Evolutionary conservation across 192 early-diverging fungal species (phyloP), one percentile per base, ranked within the genome.

Genomic region (Coemansia sp.): DNA sequence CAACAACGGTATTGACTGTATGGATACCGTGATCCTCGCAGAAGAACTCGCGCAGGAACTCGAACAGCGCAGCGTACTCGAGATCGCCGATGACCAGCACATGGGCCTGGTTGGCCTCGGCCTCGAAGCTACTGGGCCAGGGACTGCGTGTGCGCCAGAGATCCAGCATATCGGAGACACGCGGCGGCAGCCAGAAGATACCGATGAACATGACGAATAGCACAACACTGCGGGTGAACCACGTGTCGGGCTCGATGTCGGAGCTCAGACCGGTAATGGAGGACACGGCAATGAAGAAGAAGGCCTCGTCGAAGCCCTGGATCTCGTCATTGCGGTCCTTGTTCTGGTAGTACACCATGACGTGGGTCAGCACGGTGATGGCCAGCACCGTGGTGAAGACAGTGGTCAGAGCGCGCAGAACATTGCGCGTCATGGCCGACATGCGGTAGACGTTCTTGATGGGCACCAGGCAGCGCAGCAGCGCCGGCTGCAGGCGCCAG

Each of bases 31-130:
- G 90, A 71, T 91, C 89, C 67, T 87, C 82, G 62, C 88, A 91
- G 52, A 89, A 91, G 64, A 91, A 90, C 74, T 91, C 90, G 47
- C 87, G 82, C 61, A 91, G 63, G 29, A 91, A 91, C 72, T 87
- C 88, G 11, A 84, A 74, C 44, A 91, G 58, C 37, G 79, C 62
- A 3, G 79, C 60, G 52, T 81, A 81, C 61, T 89, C 85, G 33
- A 89, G 75, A 44, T 84, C 83, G 29, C 90, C 90, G 23, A 88
- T 79, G 22, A 90, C 74, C 14, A 91, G 70, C 14, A 91, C 84
- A 59, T 91, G 89, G 28, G 69, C 60, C 55, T 81, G 73, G 60
- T 81, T 77, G 2, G 73, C 48, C 37, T 80, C 77, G 14, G 73
- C 68, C 42, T 81, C 77, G 62, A 84, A 91, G n/a, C n/a, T n/a